These are phyloP conservation scores for Inga laurina DNA, from an alignment of 306 rosid genomes.

Conservation along the genomic window DNA sequence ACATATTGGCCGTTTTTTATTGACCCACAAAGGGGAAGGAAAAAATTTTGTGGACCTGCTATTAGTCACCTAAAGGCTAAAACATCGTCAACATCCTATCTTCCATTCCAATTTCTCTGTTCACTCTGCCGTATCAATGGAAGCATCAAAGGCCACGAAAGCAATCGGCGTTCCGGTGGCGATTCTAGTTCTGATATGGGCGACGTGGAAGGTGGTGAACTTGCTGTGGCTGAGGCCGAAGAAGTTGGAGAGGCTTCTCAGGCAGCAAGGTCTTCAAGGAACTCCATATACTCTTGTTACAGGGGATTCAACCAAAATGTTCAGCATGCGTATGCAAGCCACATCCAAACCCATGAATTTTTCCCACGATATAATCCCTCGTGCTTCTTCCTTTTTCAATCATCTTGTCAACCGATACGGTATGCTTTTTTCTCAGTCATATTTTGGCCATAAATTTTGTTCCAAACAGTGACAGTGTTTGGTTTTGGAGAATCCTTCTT, in stretches of 20 bases:
- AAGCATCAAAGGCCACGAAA: neutral
- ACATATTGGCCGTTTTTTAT: neutral
- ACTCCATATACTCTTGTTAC: conserved; percentile 31
- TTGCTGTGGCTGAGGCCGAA: conserved; percentile 52
- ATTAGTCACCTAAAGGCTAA: no score
- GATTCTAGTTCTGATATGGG: neutral
- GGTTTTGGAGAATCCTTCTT: neutral
- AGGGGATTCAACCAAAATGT: conserved; percentile 35
- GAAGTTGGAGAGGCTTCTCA: conserved; percentile 34
- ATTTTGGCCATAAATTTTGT: neutral
- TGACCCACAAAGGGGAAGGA: neutral
- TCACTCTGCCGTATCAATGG: neutral
- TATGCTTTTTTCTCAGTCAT: neutral
- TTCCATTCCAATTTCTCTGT: neutral
- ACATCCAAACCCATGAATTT: conserved; percentile 41
- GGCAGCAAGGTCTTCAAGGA: conserved; percentile 41
- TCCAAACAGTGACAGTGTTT: neutral
- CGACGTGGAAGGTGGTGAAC: conserved; percentile 36
- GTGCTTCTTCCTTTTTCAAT: conserved; percentile 24
- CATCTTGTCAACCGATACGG: conserved; percentile 34
- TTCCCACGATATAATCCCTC: conserved; percentile 35
- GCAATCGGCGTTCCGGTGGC: neutral
- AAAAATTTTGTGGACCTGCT: no score
- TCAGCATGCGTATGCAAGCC: conserved; percentile 29
- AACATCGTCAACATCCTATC: neutral